Evolutionary conservation across 2,329 filamentous ascomycete species (phyloP).

Genomic region (Cercospora citrullina): DNA sequence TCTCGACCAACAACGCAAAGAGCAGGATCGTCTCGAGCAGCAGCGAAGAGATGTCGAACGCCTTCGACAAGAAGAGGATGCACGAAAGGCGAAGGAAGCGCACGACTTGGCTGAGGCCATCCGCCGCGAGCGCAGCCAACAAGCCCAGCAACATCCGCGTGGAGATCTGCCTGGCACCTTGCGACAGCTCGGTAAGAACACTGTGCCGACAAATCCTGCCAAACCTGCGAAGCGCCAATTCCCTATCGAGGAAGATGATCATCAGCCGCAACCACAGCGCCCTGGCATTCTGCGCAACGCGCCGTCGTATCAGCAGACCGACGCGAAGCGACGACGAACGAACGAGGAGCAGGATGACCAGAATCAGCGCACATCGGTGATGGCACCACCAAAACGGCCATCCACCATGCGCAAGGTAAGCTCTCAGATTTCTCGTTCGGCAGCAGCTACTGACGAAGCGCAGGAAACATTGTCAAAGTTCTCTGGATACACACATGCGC

Average conservation of each 20-base stretch:
- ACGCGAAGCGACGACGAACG: conserved; percentile 77
- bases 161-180: conserved; percentile 53
- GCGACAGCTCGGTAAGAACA: conserved; percentile 62
- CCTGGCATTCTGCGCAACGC: conserved; percentile 58
- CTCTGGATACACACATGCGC: conserved; percentile 62
- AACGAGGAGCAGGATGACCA: conserved; percentile 67
- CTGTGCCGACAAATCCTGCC: conserved; percentile 65
- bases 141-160: conserved; percentile 42
- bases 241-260: conserved; percentile 63
- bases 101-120: conserved; percentile 40
- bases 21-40: conserved; percentile 32
- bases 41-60: conserved; percentile 41
- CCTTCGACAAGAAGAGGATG: conserved; percentile 33
- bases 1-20: conserved; percentile 34
- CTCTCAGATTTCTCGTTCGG: background rate
- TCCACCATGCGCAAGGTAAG: conserved; percentile 72
- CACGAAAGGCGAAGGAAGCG: conserved; percentile 35
- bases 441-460: conserved; percentile 8
- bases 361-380: conserved; percentile 64
- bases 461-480: conserved; percentile 64
- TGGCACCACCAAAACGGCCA: conserved; percentile 81
- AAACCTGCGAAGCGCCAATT: conserved; percentile 73
- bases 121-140: conserved; percentile 39
- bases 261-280: conserved; percentile 56
- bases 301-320: conserved; percentile 59